phyloP scores from a whole-genome alignment of 768 basidiomycete genomes.

The Tulasnella sp. region DNA sequence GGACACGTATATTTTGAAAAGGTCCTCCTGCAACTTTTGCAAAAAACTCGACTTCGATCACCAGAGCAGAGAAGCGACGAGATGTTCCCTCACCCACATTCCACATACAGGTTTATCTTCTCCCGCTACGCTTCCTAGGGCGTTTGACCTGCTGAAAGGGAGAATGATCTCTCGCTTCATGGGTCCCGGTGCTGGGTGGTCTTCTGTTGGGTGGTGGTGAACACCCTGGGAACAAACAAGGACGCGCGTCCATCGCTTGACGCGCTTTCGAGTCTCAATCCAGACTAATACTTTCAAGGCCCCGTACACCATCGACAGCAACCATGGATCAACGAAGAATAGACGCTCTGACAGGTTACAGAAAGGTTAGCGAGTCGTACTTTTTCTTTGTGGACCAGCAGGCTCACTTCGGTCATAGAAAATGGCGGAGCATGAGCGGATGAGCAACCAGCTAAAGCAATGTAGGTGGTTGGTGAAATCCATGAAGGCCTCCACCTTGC shows the following conservation, averaged over 20 bases:
- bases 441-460: slow-evolving; percentile 84
- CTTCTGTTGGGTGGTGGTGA: neutral
- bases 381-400: neutral
- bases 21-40: slow-evolving; percentile 65
- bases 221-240: neutral
- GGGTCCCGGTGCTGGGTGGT: neutral
- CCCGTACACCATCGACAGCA: slow-evolving; percentile 52
- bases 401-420: slow-evolving; percentile 56
- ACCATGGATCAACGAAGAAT: slow-evolving; percentile 66
- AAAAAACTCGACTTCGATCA: no score
- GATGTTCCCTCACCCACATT: neutral
- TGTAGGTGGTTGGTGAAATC: slow-evolving; percentile 47
- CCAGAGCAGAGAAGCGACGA: no score
- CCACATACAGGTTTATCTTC: slow-evolving; percentile 4
- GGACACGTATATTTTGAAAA: slow-evolving; percentile 79
- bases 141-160: neutral
- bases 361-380: slow-evolving; percentile 51
- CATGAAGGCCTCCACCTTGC: neutral
- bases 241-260: neutral
- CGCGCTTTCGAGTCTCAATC: neutral
- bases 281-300: slow-evolving; percentile 22
- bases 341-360: slow-evolving; percentile 70
- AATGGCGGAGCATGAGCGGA: slow-evolving; percentile 86
- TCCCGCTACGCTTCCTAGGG: neutral
- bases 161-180: neutral